Evolutionary conservation across 1,139 yeast species (phyloP).

Genomic region (Meyerozyma sp.): DNA sequence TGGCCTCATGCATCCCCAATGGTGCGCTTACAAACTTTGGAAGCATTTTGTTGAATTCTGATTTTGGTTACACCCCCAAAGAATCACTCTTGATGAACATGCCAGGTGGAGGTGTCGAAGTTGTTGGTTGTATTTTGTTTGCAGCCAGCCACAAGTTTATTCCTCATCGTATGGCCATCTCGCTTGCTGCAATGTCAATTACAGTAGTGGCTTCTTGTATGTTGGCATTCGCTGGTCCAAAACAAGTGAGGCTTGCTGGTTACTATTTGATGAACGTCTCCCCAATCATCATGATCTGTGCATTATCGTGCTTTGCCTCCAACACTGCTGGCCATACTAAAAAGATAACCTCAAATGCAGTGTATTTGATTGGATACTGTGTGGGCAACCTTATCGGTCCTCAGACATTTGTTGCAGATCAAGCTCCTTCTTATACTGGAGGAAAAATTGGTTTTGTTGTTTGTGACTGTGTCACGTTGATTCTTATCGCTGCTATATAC

Average conservation of each 20-base stretch:
- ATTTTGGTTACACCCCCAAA: slow-evolving; percentile 38
- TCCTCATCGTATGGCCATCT: slow-evolving; percentile 2
- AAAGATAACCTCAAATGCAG: slow-evolving; percentile 54
- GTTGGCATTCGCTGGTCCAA: slow-evolving; percentile 5
- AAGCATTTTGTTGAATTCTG: slow-evolving; percentile 38
- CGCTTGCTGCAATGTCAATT: background rate
- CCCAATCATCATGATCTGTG: slow-evolving; percentile 25
- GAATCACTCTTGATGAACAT: slow-evolving; percentile 30
- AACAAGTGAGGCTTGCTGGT: slow-evolving; percentile 7
- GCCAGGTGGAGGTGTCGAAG: slow-evolving; percentile 37
- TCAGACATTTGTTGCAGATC: slow-evolving; percentile 50
- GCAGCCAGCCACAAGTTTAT: slow-evolving; percentile 6
- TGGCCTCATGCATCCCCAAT: slow-evolving; percentile 43
- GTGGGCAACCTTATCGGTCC: slow-evolving; percentile 71
- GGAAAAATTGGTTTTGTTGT: slow-evolving; percentile 45
- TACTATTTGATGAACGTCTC: slow-evolving; percentile 7
- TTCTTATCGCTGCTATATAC: slow-evolving; percentile 18
- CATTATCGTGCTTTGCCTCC: slow-evolving; percentile 43
- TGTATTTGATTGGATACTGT: slow-evolving; percentile 58
- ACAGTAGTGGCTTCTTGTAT: slow-evolving; percentile 1
- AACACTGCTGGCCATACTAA: slow-evolving; percentile 73
- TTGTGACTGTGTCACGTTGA: slow-evolving; percentile 28
- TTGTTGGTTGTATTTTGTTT: slow-evolving; percentile 33
- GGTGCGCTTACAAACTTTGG: slow-evolving; percentile 51
- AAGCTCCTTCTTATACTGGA: slow-evolving; percentile 48